These are phyloP conservation scores for Myriosclerotinia duriaeana DNA, from an alignment of 2,329 filamentous ascomycete species.

Conservation along the genomic window DNA sequence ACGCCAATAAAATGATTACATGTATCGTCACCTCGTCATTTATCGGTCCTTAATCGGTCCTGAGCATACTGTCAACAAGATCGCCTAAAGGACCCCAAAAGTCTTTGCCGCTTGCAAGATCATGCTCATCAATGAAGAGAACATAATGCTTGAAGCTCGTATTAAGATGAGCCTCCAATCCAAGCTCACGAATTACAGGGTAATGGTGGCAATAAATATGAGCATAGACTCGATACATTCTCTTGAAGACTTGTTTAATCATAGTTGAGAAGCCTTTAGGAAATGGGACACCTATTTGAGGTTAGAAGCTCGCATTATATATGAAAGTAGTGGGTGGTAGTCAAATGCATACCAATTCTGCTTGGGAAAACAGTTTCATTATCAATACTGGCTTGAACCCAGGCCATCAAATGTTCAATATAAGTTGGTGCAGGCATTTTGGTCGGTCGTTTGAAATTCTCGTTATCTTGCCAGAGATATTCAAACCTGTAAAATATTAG, in stretches of 20 bases:
- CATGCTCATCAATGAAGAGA: slow-evolving; percentile 96
- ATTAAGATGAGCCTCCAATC: slow-evolving; percentile 94
- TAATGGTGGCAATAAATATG: slow-evolving; percentile 99
- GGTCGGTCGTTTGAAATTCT: slow-evolving; percentile 91
- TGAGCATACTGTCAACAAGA: slow-evolving; percentile 95
- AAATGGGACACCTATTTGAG: slow-evolving; percentile 74
- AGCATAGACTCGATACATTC: slow-evolving; percentile 96
- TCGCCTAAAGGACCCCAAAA: slow-evolving; percentile 97
- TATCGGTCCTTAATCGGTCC: slow-evolving; percentile 60
- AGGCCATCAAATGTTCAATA: slow-evolving; percentile 95
- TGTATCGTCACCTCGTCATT: slow-evolving; percentile 27
- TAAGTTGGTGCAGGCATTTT: slow-evolving; percentile 98
- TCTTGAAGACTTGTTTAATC: slow-evolving; percentile 96
- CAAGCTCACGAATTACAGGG: slow-evolving; percentile 90
- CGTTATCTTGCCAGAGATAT: slow-evolving; percentile 97
- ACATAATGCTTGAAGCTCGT: slow-evolving; percentile 99
- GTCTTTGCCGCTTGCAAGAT: slow-evolving; percentile 86
- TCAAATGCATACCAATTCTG: slow-evolving; percentile 65
- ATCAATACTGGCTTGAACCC: slow-evolving; percentile 94
- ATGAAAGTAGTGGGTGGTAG: slow-evolving; percentile 50
- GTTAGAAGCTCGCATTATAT: slow-evolving; percentile 34
- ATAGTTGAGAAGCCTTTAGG: slow-evolving; percentile 87
- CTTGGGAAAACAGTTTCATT: slow-evolving; percentile 95
- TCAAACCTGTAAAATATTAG: slow-evolving; percentile 67
- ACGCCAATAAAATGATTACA: slow-evolving; percentile 34